These are phyloP conservation scores for Euclidium syriacum DNA, from an alignment of 345 rosid species.

Conservation along the genomic window DNA sequence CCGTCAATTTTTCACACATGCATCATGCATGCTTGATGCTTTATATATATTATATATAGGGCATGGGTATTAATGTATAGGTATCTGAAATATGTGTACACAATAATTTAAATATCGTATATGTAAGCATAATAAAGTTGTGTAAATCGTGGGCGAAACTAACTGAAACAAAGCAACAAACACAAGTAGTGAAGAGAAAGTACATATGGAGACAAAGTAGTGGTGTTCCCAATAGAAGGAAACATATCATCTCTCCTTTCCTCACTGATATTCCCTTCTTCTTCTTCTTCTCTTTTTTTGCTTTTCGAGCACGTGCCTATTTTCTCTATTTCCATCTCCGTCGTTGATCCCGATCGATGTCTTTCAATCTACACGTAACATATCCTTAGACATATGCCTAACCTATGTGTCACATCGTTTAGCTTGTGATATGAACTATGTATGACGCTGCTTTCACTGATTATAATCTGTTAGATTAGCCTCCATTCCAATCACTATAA, in stretches of 20 bases:
- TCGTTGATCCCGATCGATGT: conserved; percentile 10
- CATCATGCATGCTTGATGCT: background rate
- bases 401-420: conserved; percentile 10
- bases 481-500: no score
- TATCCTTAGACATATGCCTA: conserved; percentile 20
- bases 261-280: conserved; percentile 3
- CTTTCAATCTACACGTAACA: background rate
- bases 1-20: background rate
- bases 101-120: background rate
- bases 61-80: background rate
- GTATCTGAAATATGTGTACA: background rate
- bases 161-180: background rate
- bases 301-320: conserved; percentile 16
- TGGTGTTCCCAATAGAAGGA: conserved; percentile 13
- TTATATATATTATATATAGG: background rate
- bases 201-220: conserved; percentile 3
- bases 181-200: conserved; percentile 4
- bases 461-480: no score
- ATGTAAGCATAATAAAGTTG: conserved; percentile 12
- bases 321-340: conserved; percentile 2
- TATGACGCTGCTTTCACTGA: no score
- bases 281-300: conserved; percentile 18
- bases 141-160: conserved; percentile 10
- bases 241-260: conserved; percentile 18
- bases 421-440: background rate